Conservation (phyloP, 495 filamentous ascomycete genomes). For the Xeromyces bisporus region DNA sequence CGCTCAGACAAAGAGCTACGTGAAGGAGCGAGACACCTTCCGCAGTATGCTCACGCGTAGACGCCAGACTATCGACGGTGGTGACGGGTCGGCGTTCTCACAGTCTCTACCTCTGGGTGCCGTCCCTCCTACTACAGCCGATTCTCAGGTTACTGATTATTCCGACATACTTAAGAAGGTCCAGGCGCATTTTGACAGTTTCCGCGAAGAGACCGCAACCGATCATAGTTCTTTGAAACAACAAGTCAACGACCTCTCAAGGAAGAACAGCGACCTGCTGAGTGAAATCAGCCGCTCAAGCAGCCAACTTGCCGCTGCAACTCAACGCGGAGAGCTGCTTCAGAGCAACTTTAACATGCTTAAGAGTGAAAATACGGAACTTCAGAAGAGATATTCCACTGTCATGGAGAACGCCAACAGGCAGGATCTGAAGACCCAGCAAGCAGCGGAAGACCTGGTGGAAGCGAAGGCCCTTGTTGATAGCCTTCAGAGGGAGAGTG, state of each 20-base stretch:
- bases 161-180: conserved; percentile 61
- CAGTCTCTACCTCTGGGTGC: conserved; percentile 38
- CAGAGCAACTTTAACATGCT: conserved; percentile 70
- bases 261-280: conserved; percentile 65
- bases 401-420: conserved; percentile 70
- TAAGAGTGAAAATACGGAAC: conserved; percentile 65
- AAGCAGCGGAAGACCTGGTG: conserved; percentile 82
- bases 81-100: conserved; percentile 49
- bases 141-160: conserved; percentile 38
- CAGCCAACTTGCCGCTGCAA: conserved; percentile 64
- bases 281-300: conserved; percentile 58
- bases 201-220: conserved; percentile 63
- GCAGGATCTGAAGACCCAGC: conserved; percentile 76
- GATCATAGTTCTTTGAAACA: conserved; percentile 70
- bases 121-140: conserved; percentile 23
- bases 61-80: conserved; percentile 36
- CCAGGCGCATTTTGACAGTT: conserved; percentile 78
- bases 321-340: conserved; percentile 77
- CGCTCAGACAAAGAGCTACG: conserved; percentile 74
- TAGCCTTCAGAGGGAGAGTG: conserved; percentile 75
- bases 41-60: conserved; percentile 71
- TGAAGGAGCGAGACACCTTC: conserved; percentile 94
- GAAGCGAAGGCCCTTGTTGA: conserved; percentile 68
- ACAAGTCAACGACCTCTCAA: conserved; percentile 65
- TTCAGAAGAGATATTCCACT: conserved; percentile 60